Conservation (phyloP, 805 yeast species). For the Saccharomycopsis olivae region DNA sequence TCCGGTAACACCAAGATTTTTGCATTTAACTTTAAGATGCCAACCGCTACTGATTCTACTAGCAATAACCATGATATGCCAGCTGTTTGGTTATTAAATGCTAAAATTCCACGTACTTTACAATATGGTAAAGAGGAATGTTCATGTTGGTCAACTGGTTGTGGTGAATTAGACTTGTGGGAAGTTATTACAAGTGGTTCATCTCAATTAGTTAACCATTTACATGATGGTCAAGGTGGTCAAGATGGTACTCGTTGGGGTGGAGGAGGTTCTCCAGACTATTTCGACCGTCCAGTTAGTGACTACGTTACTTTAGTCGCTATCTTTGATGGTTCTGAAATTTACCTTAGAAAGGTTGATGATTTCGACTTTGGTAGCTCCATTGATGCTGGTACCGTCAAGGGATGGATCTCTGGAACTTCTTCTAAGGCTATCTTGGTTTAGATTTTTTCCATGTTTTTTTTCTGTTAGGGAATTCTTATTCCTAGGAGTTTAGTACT, state of each 20-base stretch:
- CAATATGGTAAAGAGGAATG: constrained; percentile 81
- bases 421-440: constrained; percentile 3
- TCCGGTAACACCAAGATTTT: constrained; percentile 77
- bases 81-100: constrained; percentile 92
- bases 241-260: constrained; percentile 42
- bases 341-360: constrained; percentile 53
- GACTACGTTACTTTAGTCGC: constrained; percentile 84
- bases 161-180: constrained; percentile 95
- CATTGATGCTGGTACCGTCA: constrained; percentile 46
- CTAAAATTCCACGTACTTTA: constrained; percentile 90
- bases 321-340: constrained; percentile 48
- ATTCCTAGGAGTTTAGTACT: too few species aligned
- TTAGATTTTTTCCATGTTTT: too few species aligned
- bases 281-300: constrained; percentile 74
- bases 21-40: constrained; percentile 92
- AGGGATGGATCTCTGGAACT: constrained; percentile 33
- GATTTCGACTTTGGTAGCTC: constrained; percentile 42
- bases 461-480: too few species aligned
- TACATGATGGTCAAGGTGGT: constrained; percentile 73
- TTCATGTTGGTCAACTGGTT: constrained; percentile 95
- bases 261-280: constrained; percentile 69
- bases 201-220: constrained; percentile 53
- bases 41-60: constrained; percentile 40
- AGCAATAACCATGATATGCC: constrained; percentile 85
- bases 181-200: constrained; percentile 65